A percentile compares a stretch with the other conserved stretches of the same genome.
Conservation (phyloP, 495 filamentous ascomycete species). For the Rhizodiscina lignyota region DNA sequence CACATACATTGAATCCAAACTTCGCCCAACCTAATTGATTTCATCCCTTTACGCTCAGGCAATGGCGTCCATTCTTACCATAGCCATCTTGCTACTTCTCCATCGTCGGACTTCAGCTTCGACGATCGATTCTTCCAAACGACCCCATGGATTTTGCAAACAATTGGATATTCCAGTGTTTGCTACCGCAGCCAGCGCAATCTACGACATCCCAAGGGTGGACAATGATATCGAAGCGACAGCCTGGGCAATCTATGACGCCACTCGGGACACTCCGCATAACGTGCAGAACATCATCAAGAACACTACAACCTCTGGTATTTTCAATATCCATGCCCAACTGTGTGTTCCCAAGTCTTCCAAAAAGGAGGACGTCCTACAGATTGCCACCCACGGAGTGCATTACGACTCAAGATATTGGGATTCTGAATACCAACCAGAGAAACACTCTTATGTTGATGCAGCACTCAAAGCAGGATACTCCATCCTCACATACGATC, state of each 20-base stretch:
- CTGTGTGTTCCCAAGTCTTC: constrained; percentile 4
- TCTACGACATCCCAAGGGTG: constrained; percentile 11
- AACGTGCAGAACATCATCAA: constrained; percentile 10
- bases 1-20: background rate
- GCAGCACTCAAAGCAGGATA: constrained; percentile 9
- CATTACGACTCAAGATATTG: constrained; percentile 8
- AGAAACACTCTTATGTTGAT: constrained; percentile 4
- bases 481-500: constrained; percentile 11
- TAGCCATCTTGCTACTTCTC: background rate
- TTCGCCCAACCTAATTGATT: background rate
- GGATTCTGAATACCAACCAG: constrained; percentile 4
- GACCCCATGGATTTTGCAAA: constrained; percentile 9
- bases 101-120: background rate
- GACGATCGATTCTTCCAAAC: constrained; percentile 1
- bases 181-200: constrained; percentile 8
- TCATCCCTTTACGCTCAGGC: background rate
- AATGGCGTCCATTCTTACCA: background rate
- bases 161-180: constrained; percentile 11
- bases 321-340: constrained; percentile 6
- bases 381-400: constrained; percentile 8
- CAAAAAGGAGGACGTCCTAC: constrained; percentile 1
- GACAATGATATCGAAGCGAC: constrained; percentile 12
- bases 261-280: constrained; percentile 8
- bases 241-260: constrained; percentile 12
- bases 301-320: constrained; percentile 14